Conservation (phyloP, 495 filamentous ascomycete species). For the Penicillium antarcticum region DNA sequence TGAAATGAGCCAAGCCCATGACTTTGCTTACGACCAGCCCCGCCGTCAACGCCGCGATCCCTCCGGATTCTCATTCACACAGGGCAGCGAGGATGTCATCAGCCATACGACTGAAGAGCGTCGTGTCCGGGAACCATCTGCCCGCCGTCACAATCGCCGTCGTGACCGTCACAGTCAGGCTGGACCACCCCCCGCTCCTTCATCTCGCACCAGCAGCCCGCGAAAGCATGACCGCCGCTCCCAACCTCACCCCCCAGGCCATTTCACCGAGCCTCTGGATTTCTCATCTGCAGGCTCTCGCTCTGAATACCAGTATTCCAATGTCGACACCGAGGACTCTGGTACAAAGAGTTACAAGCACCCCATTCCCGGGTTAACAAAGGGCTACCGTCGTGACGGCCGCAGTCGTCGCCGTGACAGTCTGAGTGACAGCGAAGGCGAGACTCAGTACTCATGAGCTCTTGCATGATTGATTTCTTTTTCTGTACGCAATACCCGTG, state of each 20-base stretch:
- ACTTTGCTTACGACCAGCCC: constrained; percentile 38
- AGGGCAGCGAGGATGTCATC: constrained; percentile 50
- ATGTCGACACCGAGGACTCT: constrained; percentile 51
- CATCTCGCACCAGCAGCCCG: constrained; percentile 37
- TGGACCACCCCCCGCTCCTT: constrained; percentile 22
- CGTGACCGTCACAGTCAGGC: constrained; percentile 28
- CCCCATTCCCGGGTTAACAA: constrained; percentile 69
- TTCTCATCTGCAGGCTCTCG: constrained; percentile 42
- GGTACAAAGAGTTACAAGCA: constrained; percentile 83
- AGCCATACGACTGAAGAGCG: constrained; percentile 55
- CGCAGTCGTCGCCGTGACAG: constrained; percentile 43
- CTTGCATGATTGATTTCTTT: not conserved
- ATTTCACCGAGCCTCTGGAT: constrained; percentile 57
- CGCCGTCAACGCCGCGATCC: constrained; percentile 20
- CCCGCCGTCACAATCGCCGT: constrained; percentile 35
- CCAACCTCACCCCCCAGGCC: constrained; percentile 36
- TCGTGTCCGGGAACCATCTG: constrained; percentile 36
- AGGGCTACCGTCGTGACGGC: constrained; percentile 44
- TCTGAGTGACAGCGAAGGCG: constrained; percentile 54
- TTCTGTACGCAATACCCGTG: not conserved
- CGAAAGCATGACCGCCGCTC: constrained; percentile 36
- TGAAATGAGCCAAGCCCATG: constrained; percentile 49
- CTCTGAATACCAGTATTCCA: constrained; percentile 47
- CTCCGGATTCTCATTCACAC: constrained; percentile 48
- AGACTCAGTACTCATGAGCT: constrained; percentile 26